phyloP scores from a whole-genome alignment of 805 yeast genomes.

The Kockiozyma suomiensis region DNA sequence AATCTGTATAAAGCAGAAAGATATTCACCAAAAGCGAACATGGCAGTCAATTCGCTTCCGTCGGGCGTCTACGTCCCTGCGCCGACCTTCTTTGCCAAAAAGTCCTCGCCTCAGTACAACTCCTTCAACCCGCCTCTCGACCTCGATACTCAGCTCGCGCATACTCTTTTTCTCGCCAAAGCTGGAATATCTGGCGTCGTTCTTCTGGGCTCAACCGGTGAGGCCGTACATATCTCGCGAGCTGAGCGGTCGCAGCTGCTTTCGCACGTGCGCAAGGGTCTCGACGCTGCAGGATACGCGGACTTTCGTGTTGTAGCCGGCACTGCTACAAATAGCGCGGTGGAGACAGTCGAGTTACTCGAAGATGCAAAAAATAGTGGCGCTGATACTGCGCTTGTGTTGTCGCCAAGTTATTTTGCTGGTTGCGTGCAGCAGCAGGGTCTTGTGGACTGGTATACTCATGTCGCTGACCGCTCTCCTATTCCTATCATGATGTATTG shows the following conservation, averaged over 20 bases:
- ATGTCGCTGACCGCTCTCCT: slow-evolving; percentile 49
- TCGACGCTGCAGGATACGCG: slow-evolving; percentile 45
- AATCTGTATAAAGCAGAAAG: too few species aligned
- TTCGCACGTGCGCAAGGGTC: slow-evolving; percentile 39
- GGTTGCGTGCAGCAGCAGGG: slow-evolving; percentile 50
- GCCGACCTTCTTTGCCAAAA: slow-evolving; percentile 57
- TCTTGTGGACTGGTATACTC: slow-evolving; percentile 49
- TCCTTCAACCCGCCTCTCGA: slow-evolving; percentile 42
- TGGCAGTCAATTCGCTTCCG: slow-evolving; percentile 1
- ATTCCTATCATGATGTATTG: slow-evolving; percentile 47
- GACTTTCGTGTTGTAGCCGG: slow-evolving; percentile 53
- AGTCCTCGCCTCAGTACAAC: slow-evolving; percentile 36
- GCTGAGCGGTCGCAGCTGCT: slow-evolving; percentile 46
- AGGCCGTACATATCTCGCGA: slow-evolving; percentile 53
- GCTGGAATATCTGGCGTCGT: slow-evolving; percentile 55
- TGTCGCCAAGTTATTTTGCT: slow-evolving; percentile 55
- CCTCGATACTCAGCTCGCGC: slow-evolving; percentile 50
- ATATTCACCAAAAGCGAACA: too few species aligned
- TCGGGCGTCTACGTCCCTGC: slow-evolving; percentile 54
- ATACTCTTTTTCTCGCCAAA: slow-evolving; percentile 48
- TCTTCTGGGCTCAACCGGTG: slow-evolving; percentile 59
- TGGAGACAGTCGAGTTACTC: slow-evolving; percentile 48
- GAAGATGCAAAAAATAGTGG: slow-evolving; percentile 38
- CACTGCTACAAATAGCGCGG: slow-evolving; percentile 50
- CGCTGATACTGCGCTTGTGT: slow-evolving; percentile 40